A percentile compares a stretch with the other conserved stretches of the same genome.
These are phyloP conservation scores for Graphilbum fragrans DNA, from an alignment of 2,329 filamentous ascomycete species.

Conservation along the genomic window DNA sequence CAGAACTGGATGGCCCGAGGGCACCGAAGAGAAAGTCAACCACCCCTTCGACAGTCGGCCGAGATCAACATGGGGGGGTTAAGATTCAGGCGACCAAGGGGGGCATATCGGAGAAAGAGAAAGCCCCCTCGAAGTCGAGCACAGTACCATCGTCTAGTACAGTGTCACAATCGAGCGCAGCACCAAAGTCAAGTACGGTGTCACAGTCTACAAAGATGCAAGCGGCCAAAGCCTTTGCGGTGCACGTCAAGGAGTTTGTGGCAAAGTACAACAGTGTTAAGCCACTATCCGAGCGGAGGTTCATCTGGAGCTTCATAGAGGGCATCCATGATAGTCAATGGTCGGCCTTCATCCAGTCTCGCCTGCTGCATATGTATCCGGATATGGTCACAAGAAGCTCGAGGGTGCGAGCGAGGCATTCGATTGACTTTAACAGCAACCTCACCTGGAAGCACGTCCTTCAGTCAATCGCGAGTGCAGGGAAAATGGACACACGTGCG, in stretches of 20 bases:
- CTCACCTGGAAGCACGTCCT: constrained; percentile 9
- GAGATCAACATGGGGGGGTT: no score
- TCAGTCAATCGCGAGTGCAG: constrained; percentile 4
- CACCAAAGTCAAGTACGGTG: not conserved
- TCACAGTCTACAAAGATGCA: not conserved
- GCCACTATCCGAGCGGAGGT: constrained; percentile 10
- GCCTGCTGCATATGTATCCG: constrained; percentile 6
- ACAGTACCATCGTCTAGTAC: no score
- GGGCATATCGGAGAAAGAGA: no score
- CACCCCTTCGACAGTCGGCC: no score
- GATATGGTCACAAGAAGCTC: constrained; percentile 5
- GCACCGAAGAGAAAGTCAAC: no score
- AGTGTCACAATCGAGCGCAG: not conserved
- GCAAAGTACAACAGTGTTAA: constrained; percentile 1
- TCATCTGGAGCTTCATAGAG: constrained; percentile 11
- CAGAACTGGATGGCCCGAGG: no score
- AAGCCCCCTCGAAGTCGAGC: no score
- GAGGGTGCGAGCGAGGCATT: constrained; percentile 8
- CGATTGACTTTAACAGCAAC: constrained; percentile 7
- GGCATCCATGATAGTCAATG: constrained; percentile 8
- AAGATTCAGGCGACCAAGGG: no score
- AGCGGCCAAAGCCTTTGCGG: constrained; percentile 3
- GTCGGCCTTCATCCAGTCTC: constrained; percentile 7
- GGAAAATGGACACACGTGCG: constrained; percentile 1
- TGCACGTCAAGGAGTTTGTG: constrained; percentile 2